phyloP scores from a whole-genome alignment of 1,284 basidiomycete genomes.

The Vanrija sp. region DNA sequence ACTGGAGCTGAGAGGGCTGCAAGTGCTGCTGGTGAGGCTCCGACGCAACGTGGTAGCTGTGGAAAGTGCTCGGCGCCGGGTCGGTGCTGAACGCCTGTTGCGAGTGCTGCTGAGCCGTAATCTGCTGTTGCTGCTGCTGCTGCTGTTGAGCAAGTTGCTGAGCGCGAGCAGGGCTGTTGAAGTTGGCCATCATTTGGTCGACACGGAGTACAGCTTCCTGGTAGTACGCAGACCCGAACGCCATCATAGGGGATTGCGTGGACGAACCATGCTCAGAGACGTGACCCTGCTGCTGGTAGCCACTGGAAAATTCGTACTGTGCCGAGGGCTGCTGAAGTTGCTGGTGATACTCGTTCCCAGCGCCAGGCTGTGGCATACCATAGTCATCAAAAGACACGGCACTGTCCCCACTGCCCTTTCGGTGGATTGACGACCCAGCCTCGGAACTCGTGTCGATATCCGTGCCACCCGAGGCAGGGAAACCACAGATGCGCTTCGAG shows the following conservation, averaged over 20 bases:
- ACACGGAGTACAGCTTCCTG: conserved; percentile 1
- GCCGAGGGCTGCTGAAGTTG: neutral
- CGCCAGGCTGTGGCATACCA: neutral
- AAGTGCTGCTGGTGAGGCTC: too few species aligned
- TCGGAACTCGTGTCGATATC: neutral
- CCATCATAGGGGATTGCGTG: too few species aligned
- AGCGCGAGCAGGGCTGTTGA: neutral
- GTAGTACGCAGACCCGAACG: neutral
- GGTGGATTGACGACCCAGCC: neutral
- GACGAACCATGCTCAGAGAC: too few species aligned
- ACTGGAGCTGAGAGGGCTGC: neutral
- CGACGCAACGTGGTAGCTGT: too few species aligned
- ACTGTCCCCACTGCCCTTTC: too few species aligned
- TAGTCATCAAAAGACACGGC: too few species aligned
- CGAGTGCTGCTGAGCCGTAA: neutral
- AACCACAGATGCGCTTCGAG: conserved; percentile 45
- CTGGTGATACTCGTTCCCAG: neutral
- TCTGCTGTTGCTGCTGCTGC: neutral
- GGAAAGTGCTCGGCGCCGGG: too few species aligned
- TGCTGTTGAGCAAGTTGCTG: neutral
- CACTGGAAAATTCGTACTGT: neutral
- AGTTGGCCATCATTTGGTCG: conserved; percentile 9
- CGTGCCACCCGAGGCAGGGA: conserved; percentile 20
- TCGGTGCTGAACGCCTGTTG: too few species aligned
- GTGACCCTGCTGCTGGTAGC: neutral